Evolutionary conservation across 2,329 filamentous ascomycete genomes (phyloP).

Genomic region (Paraconiothyrium sp.): DNA sequence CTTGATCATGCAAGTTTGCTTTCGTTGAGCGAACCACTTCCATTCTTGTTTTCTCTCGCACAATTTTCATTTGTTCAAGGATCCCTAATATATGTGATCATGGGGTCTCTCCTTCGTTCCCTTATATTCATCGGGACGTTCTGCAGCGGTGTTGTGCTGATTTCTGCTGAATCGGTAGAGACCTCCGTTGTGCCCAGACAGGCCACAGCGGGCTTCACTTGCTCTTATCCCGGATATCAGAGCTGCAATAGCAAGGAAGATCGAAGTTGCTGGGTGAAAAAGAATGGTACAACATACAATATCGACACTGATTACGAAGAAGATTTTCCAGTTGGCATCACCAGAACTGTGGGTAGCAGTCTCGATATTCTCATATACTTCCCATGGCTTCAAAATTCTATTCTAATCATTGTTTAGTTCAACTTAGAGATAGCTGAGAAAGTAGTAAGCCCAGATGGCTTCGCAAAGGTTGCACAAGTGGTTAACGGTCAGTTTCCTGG

Average conservation of each 20-base stretch:
- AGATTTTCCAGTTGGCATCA: conserved; percentile 19
- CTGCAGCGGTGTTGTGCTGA: conserved; percentile 16
- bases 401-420: conserved; percentile 15
- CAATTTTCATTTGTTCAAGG: background rate
- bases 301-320: conserved; percentile 37
- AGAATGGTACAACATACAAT: conserved; percentile 28
- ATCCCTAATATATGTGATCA: conserved; percentile 11
- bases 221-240: conserved; percentile 28
- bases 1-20: background rate
- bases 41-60: background rate
- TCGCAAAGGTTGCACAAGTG: conserved; percentile 31
- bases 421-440: conserved; percentile 23
- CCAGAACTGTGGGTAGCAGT: conserved; percentile 17
- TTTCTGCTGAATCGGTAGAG: conserved; percentile 21
- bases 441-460: conserved; percentile 30
- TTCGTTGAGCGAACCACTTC: too few species aligned
- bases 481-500: conserved; percentile 36
- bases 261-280: conserved; percentile 38
- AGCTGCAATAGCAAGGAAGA: conserved; percentile 33
- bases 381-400: background rate
- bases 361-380: background rate
- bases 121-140: conserved; percentile 22
- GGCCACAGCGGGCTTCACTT: conserved; percentile 23
- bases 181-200: conserved; percentile 23
- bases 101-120: conserved; percentile 24